Evolutionary conservation across 805 yeast species (phyloP).

Genomic region (Yarrowia sp.): DNA sequence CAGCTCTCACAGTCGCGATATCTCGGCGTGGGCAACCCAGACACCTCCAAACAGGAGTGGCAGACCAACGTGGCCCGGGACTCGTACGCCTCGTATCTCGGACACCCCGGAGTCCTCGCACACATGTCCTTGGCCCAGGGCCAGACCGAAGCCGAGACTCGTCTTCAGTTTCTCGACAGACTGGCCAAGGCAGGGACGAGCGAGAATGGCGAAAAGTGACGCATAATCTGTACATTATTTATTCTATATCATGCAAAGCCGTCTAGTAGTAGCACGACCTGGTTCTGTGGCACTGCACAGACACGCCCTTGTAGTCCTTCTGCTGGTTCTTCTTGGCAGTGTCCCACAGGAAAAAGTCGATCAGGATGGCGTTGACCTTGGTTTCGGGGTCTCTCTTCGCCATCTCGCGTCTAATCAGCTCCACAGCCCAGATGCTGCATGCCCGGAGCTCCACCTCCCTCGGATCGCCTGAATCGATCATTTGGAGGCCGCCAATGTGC

Average conservation of each 20-base stretch:
- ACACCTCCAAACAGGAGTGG: conserved; percentile 70
- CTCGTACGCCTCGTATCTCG: conserved; percentile 59
- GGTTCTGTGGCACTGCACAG: conserved; percentile 42
- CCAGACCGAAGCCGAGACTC: conserved; percentile 6
- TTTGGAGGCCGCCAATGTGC: conserved; percentile 31
- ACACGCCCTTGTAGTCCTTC: conserved; percentile 16
- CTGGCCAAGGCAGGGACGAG: not conserved
- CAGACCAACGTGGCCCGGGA: conserved; percentile 63
- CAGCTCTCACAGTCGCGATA: conserved; percentile 59
- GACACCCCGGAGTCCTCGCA: conserved; percentile 32
- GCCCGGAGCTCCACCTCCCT: conserved; percentile 45
- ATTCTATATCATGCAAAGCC: not conserved
- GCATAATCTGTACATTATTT: no score
- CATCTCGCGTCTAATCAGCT: conserved; percentile 37
- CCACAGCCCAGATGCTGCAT: conserved; percentile 46
- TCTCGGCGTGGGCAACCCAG: conserved; percentile 73
- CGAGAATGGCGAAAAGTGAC: not conserved
- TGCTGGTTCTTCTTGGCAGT: conserved; percentile 43
- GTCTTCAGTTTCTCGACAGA: conserved; percentile 4
- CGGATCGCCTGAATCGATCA: conserved; percentile 37
- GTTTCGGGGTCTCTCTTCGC: conserved; percentile 30
- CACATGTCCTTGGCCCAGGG: conserved; percentile 8
- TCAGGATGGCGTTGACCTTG: conserved; percentile 41
- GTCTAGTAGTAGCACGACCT: conserved; percentile 40
- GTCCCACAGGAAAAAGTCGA: conserved; percentile 48